Evolutionary conservation across 1,284 basidiomycete genomes (phyloP).

Genomic region (Athelia psychrophila): DNA sequence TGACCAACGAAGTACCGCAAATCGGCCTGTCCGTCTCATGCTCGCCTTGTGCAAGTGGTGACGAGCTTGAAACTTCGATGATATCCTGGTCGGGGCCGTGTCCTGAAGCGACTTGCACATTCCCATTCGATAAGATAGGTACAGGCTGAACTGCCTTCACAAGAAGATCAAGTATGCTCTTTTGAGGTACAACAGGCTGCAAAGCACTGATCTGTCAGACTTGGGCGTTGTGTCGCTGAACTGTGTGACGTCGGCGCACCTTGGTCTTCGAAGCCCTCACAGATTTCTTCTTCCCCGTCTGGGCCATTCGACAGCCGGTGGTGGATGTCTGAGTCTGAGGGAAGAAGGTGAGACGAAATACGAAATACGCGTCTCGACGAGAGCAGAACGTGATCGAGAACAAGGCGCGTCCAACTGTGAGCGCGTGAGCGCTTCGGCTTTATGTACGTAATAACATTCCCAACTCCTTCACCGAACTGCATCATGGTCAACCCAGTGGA

Average conservation of each 20-base stretch:
- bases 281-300: neutral
- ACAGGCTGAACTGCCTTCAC: neutral
- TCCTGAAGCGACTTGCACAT: neutral
- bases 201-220: too few relatives aligned
- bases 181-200: neutral
- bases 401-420: too few relatives aligned
- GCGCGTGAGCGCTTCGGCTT: neutral
- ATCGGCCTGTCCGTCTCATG: too few relatives aligned
- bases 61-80: too few relatives aligned
- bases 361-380: neutral
- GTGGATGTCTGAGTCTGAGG: neutral
- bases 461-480: neutral
- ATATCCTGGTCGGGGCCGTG: conserved; percentile 1
- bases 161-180: neutral
- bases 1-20: too few relatives aligned
- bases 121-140: neutral
- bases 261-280: neutral
- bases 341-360: neutral
- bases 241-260: neutral
- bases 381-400: too few relatives aligned
- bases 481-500: neutral
- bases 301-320: neutral
- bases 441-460: too few relatives aligned
- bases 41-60: too few relatives aligned
- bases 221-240: too few relatives aligned